Conservation (phyloP, 2,329 filamentous ascomycete genomes). For the Aspergillus candidus region DNA sequence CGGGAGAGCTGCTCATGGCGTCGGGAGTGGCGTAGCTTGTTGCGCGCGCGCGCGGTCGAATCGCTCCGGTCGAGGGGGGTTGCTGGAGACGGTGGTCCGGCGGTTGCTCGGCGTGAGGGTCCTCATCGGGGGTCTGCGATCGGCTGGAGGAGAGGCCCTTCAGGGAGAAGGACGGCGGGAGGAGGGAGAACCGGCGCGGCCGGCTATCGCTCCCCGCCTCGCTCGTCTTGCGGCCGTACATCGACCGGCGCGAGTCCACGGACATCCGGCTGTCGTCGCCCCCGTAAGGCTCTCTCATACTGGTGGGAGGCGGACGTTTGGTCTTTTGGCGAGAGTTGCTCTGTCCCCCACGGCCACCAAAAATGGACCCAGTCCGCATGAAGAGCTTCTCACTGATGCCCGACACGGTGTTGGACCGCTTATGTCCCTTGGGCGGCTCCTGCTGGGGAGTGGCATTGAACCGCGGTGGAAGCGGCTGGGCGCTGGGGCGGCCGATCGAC, state of each 20-base stretch:
- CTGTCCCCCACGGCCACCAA: slow-evolving; percentile 51
- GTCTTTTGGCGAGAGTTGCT: slow-evolving; percentile 40
- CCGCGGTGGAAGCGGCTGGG: slow-evolving; percentile 51
- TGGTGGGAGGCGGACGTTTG: slow-evolving; percentile 81
- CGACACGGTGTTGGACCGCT: slow-evolving; percentile 68
- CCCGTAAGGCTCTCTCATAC: slow-evolving; percentile 70
- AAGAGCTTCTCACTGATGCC: slow-evolving; percentile 79
- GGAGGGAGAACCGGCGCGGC: slow-evolving; percentile 65
- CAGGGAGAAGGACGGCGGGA: slow-evolving; percentile 59
- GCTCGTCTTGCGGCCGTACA: slow-evolving; percentile 64
- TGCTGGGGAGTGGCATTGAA: slow-evolving; percentile 52
- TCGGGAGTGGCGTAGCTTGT: slow-evolving; percentile 31
- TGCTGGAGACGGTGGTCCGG: slow-evolving; percentile 21
- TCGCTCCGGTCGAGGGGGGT: slow-evolving; percentile 33
- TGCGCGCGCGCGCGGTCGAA: slow-evolving; percentile 22
- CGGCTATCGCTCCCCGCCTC: slow-evolving; percentile 57
- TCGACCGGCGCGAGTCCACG: slow-evolving; percentile 68
- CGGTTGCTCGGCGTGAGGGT: slow-evolving; percentile 33
- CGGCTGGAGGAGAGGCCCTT: slow-evolving; percentile 58
- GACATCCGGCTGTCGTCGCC: slow-evolving; percentile 57
- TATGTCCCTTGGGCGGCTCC: slow-evolving; percentile 50
- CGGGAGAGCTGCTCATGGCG: slow-evolving; percentile 22
- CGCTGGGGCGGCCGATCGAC: slow-evolving; percentile 57
- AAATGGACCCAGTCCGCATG: slow-evolving; percentile 74
- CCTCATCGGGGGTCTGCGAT: slow-evolving; percentile 43